Conservation (phyloP, 176 grass and related monocot species). For the Puya raimondii region DNA sequence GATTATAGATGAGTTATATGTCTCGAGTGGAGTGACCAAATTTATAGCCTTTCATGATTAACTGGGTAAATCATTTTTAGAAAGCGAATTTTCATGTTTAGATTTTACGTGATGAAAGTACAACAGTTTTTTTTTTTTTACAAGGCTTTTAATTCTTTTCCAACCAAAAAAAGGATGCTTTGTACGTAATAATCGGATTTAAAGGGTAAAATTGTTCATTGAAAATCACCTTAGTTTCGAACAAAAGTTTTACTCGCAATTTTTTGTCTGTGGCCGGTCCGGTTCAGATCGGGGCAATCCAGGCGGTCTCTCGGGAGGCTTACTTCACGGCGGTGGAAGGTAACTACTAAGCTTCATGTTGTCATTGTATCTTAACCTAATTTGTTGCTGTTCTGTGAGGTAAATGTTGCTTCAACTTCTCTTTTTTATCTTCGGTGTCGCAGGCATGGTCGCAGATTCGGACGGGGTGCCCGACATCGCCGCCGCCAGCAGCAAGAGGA, state of each 20-base stretch:
- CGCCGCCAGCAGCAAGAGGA: neutral
- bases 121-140: too few species aligned
- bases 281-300: conserved; percentile 60
- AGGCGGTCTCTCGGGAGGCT: conserved; percentile 57
- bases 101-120: too few species aligned
- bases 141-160: too few species aligned
- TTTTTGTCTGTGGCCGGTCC: neutral
- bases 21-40: too few species aligned
- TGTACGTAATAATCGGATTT: neutral
- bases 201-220: neutral
- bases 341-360: neutral
- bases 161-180: too few species aligned
- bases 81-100: too few species aligned
- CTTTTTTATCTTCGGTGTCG: neutral
- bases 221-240: neutral
- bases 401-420: neutral
- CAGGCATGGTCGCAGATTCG: conserved; percentile 1
- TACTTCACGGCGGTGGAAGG: conserved; percentile 69
- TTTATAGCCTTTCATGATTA: too few species aligned
- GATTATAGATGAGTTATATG: too few species aligned
- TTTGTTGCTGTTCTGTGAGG: neutral
- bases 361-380: neutral
- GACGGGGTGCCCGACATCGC: conserved; percentile 28
- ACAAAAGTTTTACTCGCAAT: neutral
- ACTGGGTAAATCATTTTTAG: too few species aligned